Evolutionary conservation across 495 filamentous ascomycete species (phyloP), one percentile per base, ranked within the genome.

Genomic region (Hypomontagnella submonticulosa): DNA sequence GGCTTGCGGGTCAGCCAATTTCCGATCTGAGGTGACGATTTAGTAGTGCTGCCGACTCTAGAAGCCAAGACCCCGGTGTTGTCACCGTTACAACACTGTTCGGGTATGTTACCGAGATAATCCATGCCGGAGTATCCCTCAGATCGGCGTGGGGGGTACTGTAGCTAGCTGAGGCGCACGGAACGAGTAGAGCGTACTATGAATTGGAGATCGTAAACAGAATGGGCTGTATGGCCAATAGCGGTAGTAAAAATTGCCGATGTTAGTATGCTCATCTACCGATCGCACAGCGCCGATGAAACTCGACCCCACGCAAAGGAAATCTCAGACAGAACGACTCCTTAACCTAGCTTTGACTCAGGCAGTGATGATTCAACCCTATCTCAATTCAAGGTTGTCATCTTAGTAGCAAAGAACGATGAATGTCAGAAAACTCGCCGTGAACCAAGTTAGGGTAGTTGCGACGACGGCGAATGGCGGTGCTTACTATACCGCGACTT

Each of bases 21-120:
- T 47, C 18, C 52, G 41, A 57, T 38, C 19, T 36, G 38, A 38
- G 10, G 48, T 34, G 63, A 60, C 52, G 43, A 51, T 50, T 57
- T 27, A 55, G 43, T 27, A 61, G 30, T 52, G 52, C 57, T 33
- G 64, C 53, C 64, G 46, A 27, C 50, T 60, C 18, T 46, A 47
- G 13, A 56, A 16, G 66, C 60, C 60, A 69, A 69, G 59, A 54
- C 16, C 20, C 64, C 53, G 64, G 53, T 48, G 58, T 15, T 54
- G 58, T 62, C 64, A 67, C 64, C 38, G 63, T 61, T 67, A 61
- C 57, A 34, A 67, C 47, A 27, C 42, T 40, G 11, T 33, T 60
- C 59, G 54, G 65, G 54, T 57, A 37, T 68, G 65, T 63, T 68
- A 59, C 58, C 59, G 65, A 63, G 42, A 68, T 63, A 56, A 56